Evolutionary conservation across 192 early-diverging fungal genomes (phyloP), one percentile per base, ranked within the genome.

Genomic region (Rhizophagus clarus): DNA sequence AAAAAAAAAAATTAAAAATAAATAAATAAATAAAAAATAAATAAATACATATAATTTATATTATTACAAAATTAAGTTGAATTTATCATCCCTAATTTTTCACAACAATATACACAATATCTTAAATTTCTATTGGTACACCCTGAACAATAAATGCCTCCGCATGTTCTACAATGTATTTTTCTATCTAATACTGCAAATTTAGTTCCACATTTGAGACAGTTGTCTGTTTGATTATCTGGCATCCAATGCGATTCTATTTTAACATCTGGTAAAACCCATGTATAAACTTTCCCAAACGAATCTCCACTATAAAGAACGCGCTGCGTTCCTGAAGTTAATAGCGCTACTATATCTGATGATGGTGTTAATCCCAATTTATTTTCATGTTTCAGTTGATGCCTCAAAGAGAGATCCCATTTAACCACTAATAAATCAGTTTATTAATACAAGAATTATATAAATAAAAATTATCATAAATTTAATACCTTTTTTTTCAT

Each of bases 171-270:
- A 79, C 89, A 90, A 76, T 86, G 83, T 26, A 83, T 82, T 61
- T 86, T 82, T 14, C 89, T 83, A 62, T 90, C 89, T 51, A 90
- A 76, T 51, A 90, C 82, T 24, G 89, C 86, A 77, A 90, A 90
- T 34, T 83, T 80, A 20, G 79, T 85, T 74, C 81, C 79, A 63
- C 89, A 90, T n/a, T 82, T 83, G 68, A 88, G 83, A 71, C 89
- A 90, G 4, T 88, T 84, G 15, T 85, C 87, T 42, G 77, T 79
- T 17, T 78, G 66, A 15, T 87, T 87, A 66, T 89, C 83, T 31
- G 85, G 83, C 80, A 87, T 83, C 75, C 83, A 89, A 68, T 90
- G 88, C 6, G 78, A 80, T 22, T 85, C 85, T 26, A 83, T 85
- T 24, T 83, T 86, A 12, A 81, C 82, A 66, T 90, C 89, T 1